Conservation (phyloP, 441 rosid species). For the Syzygium syzygioides region DNA sequence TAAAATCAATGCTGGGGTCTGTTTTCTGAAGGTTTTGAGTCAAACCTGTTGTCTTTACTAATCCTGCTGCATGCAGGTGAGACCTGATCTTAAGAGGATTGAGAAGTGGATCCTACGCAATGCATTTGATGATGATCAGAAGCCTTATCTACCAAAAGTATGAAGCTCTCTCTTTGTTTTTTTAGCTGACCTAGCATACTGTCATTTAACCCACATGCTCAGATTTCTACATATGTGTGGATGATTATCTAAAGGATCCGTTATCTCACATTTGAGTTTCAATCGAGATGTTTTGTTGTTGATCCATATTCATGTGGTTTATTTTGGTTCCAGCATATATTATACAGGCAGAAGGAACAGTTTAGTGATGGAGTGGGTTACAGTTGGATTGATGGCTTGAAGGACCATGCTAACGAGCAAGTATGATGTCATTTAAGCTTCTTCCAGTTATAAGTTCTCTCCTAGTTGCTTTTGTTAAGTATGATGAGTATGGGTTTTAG, state of each 20-base stretch:
- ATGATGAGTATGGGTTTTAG: neutral
- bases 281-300: neutral
- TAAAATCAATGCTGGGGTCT: neutral
- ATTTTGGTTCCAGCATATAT: slow-evolving; percentile 55
- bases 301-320: neutral
- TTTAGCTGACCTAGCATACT: neutral
- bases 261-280: neutral
- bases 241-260: neutral
- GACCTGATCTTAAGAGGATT: slow-evolving; percentile 68
- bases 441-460: neutral
- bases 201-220: neutral
- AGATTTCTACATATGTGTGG: neutral
- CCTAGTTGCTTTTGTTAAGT: neutral
- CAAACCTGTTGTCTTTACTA: neutral
- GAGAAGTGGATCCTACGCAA: slow-evolving; percentile 82
- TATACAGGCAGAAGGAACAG: slow-evolving; percentile 94
- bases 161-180: neutral
- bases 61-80: slow-evolving; percentile 33
- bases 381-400: slow-evolving; percentile 95
- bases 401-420: slow-evolving; percentile 70
- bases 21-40: neutral
- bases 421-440: slow-evolving; percentile 23
- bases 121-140: slow-evolving; percentile 72
- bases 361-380: slow-evolving; percentile 98
- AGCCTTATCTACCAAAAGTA: slow-evolving; percentile 81